Conservation (phyloP, 106 monocot species). For the Posidonia australis region DNA sequence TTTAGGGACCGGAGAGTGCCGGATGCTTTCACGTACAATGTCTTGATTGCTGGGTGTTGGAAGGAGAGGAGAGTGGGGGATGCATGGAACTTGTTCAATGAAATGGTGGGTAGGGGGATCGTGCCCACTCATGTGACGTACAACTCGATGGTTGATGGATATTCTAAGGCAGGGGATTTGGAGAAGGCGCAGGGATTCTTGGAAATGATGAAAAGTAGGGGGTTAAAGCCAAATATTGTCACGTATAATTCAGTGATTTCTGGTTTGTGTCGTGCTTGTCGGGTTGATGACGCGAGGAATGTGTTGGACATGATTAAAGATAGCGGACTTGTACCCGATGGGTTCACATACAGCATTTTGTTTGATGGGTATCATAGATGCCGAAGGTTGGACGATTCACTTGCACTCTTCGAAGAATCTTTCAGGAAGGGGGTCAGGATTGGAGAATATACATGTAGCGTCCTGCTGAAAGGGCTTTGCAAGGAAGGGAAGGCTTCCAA, state of each 20-base stretch:
- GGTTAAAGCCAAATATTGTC: conserved; percentile 31
- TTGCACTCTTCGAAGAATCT: conserved; percentile 36
- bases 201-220: conserved; percentile 19
- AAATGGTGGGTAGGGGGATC: conserved; percentile 27
- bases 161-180: conserved; percentile 39
- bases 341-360: conserved; percentile 31
- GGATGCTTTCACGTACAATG: conserved; percentile 52
- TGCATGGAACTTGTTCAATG: conserved; percentile 40
- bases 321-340: conserved; percentile 22
- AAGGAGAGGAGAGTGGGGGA: conserved; percentile 17
- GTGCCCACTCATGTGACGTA: conserved; percentile 37
- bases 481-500: conserved; percentile 47
- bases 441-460: conserved; percentile 28
- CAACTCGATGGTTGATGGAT: conserved; percentile 72
- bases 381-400: conserved; percentile 13
- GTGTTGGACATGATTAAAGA: conserved; percentile 41
- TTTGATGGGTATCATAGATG: conserved; percentile 16
- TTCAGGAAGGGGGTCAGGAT: conserved; percentile 28
- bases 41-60: conserved; percentile 47
- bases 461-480: conserved; percentile 61
- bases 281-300: conserved; percentile 20
- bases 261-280: conserved; percentile 35
- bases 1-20: conserved; percentile 1
- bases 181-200: conserved; percentile 27
- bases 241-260: conserved; percentile 59